phyloP scores from a whole-genome alignment of 306 rosid species.

The Malus domestica region ASM211411v1 NC_041795.1:17375501-17376000 shows the following conservation, averaged over 20 bases:
- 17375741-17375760: conserved; percentile 61
- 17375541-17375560: conserved; percentile 74
- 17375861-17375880: conserved; percentile 38
- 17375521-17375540: not conserved
- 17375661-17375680: conserved; percentile 57
- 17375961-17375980: conserved; percentile 5
- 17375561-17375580: conserved; percentile 55
- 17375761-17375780: conserved; percentile 76
- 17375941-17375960: conserved; percentile 47
- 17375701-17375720: conserved; percentile 67
- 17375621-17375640: conserved; percentile 58
- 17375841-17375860: conserved; percentile 23
- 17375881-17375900: conserved; percentile 60
- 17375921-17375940: conserved; percentile 12
- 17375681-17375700: conserved; percentile 41
- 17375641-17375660: conserved; percentile 49
- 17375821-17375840: conserved; percentile 27
- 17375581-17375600: conserved; percentile 51
- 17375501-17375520: too few relatives aligned
- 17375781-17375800: conserved; percentile 53
- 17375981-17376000: too few relatives aligned
- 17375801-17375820: conserved; percentile 76
- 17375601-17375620: conserved; percentile 57
- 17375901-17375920: conserved; percentile 53
- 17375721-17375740: conserved; percentile 93